Evolutionary conservation across 257 asterid species (phyloP), one percentile per base, ranked within the genome.

Genomic region (Anisodus tanguticus): DNA sequence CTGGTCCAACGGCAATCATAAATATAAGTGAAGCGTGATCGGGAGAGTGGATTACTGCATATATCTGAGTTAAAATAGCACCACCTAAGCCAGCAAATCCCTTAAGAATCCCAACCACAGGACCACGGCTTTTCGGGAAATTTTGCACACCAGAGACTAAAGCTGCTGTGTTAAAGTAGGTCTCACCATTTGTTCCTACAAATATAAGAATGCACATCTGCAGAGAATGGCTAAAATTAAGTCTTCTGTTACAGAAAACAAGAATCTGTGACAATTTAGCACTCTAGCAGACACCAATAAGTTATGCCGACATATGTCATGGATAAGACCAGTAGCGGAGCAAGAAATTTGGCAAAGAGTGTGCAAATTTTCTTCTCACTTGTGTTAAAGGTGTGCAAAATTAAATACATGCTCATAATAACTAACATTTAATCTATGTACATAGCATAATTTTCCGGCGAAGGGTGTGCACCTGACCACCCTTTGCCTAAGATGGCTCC

Each of bases 171-270:
- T 92, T 91, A 88, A 92, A 91, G 88, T 89, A 92, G 53, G 95
- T 93, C 86, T 91, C 95, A 2, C 95, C 95, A 45, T 91, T 93
- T 85, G 95, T 90, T 85, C 94, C 97, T 8, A 91, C 55, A 51
- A 90, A 91, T 85, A 93, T 90, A 57, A 93, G 93, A 87, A 91
- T 83, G 83, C 95, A 93, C 92, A 93, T 89, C 97, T 93, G 81
- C 84, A 58, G 3, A 19, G n/a, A 37, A 78, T 66, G 74, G 71
- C 71, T 12, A 76, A 12, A 26, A 41, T 26, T 26, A 63, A 43
- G 78, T 80, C 41, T 55, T 69, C 7, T 31, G 51, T 71, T 31
- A 8, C 8, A 64, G 5, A 45, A 41, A 70, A 70, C 31, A n/a
- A 45, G 58, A 72, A 45, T n/a, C 5, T 8, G 12, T 47, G 79